Evolutionary conservation across 78 protist species (phyloP).

Genomic region (Carpediemonas membranifera): DNA sequence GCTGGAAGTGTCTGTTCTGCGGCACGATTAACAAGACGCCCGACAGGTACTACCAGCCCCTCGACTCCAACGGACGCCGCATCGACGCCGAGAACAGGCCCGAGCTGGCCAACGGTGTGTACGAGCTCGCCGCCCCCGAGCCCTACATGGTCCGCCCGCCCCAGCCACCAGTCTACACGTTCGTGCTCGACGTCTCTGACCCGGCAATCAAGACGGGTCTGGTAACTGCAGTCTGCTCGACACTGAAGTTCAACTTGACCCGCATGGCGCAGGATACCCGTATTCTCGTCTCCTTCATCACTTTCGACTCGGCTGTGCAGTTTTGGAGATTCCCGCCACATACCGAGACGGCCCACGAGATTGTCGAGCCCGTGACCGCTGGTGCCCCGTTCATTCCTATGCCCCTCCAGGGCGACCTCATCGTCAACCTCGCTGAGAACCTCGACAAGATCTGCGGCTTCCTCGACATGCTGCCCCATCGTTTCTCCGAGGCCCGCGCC

Average conservation of each 20-base stretch:
- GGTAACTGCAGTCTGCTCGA: background rate
- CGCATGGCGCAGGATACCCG: conserved; percentile 1
- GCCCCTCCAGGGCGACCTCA: conserved; percentile 37
- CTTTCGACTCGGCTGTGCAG: conserved; percentile 45
- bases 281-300: conserved; percentile 41
- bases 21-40: conserved; percentile 7
- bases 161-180: conserved; percentile 58
- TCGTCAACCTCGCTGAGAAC: conserved; percentile 39
- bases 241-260: background rate
- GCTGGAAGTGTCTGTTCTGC: conserved; percentile 65
- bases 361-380: no score
- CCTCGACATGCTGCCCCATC: background rate
- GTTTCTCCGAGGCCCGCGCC: no score
- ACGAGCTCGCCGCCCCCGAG: conserved; percentile 58
- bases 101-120: conserved; percentile 39
- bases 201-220: conserved; percentile 11
- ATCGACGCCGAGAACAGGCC: conserved; percentile 42
- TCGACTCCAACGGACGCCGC: conserved; percentile 34
- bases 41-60: conserved; percentile 44
- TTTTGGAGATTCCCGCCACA: conserved; percentile 43
- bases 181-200: conserved; percentile 63
- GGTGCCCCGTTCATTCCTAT: no score
- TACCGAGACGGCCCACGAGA: no score
- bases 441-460: conserved; percentile 16
- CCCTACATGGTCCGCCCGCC: conserved; percentile 63